These are phyloP conservation scores for Epichloe baconii DNA, from an alignment of 2,329 filamentous ascomycete genomes.

Conservation along the genomic window DNA sequence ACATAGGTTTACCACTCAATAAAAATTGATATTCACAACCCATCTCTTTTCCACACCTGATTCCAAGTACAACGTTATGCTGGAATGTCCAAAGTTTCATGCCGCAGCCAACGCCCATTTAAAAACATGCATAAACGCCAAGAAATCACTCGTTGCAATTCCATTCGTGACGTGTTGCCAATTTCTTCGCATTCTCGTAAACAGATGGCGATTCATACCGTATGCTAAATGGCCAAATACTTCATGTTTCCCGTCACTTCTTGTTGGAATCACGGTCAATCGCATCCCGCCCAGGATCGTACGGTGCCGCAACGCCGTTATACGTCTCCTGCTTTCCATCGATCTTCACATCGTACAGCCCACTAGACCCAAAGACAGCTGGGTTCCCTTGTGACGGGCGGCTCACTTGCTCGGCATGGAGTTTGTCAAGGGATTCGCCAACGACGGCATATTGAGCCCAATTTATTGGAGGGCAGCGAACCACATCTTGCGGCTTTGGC, in stretches of 20 bases:
- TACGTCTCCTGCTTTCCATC: slow-evolving; percentile 32
- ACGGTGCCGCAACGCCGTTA: slow-evolving; percentile 42
- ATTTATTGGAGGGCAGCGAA: slow-evolving; percentile 80
- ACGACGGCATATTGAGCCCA: slow-evolving; percentile 93
- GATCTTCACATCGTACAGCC: slow-evolving; percentile 37
- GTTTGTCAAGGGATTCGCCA: slow-evolving; percentile 61
- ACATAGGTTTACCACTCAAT: no score
- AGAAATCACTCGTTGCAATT: neutral
- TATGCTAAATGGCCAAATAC: no score
- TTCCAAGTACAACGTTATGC: neutral
- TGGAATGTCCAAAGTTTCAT: neutral
- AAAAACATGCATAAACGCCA: neutral
- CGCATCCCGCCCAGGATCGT: slow-evolving; percentile 39
- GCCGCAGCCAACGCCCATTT: neutral
- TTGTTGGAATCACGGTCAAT: slow-evolving; percentile 26
- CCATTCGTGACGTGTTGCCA: neutral
- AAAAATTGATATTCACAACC: neutral
- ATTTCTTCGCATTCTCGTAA: neutral
- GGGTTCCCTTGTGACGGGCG: slow-evolving; percentile 47
- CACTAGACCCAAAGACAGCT: slow-evolving; percentile 27
- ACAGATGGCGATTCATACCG: neutral
- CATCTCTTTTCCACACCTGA: neutral
- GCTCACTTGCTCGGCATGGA: slow-evolving; percentile 67
- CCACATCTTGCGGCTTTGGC: slow-evolving; percentile 67
- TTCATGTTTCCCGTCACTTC: slow-evolving; percentile 10